These are phyloP conservation scores for Dendrothele bispora DNA, from an alignment of 768 basidiomycete genomes.

Conservation along the genomic window DNA sequence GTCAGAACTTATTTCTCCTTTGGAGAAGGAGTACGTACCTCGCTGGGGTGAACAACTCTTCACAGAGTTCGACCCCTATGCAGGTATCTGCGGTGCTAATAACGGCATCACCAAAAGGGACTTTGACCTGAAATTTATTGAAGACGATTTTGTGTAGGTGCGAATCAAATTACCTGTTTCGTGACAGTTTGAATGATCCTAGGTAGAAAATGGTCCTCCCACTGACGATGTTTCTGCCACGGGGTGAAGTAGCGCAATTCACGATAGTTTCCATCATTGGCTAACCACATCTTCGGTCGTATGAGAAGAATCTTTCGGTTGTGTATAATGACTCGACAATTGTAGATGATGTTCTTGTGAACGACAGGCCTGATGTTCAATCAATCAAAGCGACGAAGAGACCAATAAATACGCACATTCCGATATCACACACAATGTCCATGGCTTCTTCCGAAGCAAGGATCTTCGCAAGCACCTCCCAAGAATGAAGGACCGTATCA, in stretches of 20 bases:
- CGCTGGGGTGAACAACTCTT: slow-evolving; percentile 95
- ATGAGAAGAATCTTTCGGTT: slow-evolving; percentile 89
- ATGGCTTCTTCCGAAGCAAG: slow-evolving; percentile 73
- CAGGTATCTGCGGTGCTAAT: slow-evolving; percentile 93
- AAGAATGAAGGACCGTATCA: slow-evolving; percentile 94
- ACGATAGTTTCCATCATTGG: slow-evolving; percentile 98
- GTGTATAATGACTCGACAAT: slow-evolving; percentile 89
- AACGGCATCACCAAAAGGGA: slow-evolving; percentile 95
- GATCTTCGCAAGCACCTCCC: slow-evolving; percentile 96
- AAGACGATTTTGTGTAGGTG: neutral
- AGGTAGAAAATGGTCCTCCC: slow-evolving; percentile 91
- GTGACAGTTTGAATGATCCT: slow-evolving; percentile 87
- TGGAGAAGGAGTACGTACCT: slow-evolving; percentile 64
- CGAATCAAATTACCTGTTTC: slow-evolving; percentile 61
- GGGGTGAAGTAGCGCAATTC: slow-evolving; percentile 90
- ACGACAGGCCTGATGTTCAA: slow-evolving; percentile 75
- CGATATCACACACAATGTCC: slow-evolving; percentile 95
- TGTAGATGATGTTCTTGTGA: slow-evolving; percentile 98
- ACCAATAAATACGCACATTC: slow-evolving; percentile 61
- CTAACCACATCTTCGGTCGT: slow-evolving; percentile 99
- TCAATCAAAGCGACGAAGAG: neutral
- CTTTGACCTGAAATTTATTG: slow-evolving; percentile 58
- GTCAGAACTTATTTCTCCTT: too few relatives aligned
- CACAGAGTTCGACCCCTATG: slow-evolving; percentile 95
- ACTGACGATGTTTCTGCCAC: slow-evolving; percentile 86